Evolutionary conservation across 2,329 filamentous ascomycete species (phyloP), one percentile per base, ranked within the genome.

Genomic region (Epichloe festucae): DNA sequence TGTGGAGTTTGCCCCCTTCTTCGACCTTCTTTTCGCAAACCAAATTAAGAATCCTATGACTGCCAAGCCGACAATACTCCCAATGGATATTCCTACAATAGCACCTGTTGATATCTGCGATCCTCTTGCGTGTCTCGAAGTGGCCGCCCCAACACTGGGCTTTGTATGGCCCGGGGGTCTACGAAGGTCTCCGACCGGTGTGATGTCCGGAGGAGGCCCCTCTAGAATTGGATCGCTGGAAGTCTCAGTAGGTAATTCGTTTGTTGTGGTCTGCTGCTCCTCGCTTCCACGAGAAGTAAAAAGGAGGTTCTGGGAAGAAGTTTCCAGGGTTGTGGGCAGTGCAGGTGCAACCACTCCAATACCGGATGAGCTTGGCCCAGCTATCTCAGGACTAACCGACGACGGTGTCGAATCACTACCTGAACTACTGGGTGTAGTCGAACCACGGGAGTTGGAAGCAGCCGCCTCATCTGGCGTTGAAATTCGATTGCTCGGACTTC

Each of bases 11-110:
- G n/a, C 35, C 17, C 23, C 38, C 42, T 46, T 45, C 50, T 57
- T 67, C 65, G 45, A 67, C 57, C 49, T 62, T 55, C 43, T 69
- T 68, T 55, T 73, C 68, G 70, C 71, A 55, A 76, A 68, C 76
- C 75, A 81, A 10, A 77, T 56, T 3, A 78, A 54, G 41, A 79
- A 69, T 0, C 65, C 70, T 21, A 77, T 57, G 15, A 79, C 53
- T 3, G 69, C 68, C 38, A 66, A 35, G 15, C 55, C 64, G 0
- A 73, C 70, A 2, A 77, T 60, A 4, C 72, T 72, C 31, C 76
- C 77, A 4, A 78, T 62, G 3, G 78, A 71, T 40, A 76, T 73
- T 10, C 73, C 77, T 1, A 74, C 74, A 43, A 81, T 68, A 5
- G 72, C 71, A 5, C 59, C 60, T 3, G 58, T 62, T 5, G 62